Conservation (phyloP, 106 monocot genomes). For the Ottelia alismoides region DNA sequence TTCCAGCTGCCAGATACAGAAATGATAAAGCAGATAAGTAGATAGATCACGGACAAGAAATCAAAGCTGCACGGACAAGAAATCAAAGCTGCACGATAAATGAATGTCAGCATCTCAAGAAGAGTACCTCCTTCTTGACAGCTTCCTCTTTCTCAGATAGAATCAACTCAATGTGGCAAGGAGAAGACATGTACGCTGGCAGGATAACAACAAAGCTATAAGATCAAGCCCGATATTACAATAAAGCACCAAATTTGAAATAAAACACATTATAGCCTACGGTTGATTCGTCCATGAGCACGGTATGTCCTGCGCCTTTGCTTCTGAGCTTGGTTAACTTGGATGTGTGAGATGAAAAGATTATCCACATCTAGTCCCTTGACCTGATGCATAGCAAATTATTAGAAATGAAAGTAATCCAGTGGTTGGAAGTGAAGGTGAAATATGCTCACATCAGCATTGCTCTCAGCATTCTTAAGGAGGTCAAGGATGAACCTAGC, state of each 20-base stretch:
- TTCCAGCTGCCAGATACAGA: constrained; percentile 46
- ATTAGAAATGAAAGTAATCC: too few relatives aligned
- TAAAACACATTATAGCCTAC: too few relatives aligned
- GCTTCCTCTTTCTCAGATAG: constrained; percentile 78
- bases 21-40: background rate
- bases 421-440: constrained; percentile 71
- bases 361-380: too few relatives aligned
- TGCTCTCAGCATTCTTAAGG: too few relatives aligned
- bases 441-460: constrained; percentile 48
- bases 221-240: too few relatives aligned
- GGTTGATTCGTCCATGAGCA: too few relatives aligned
- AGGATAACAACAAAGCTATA: background rate
- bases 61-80: background rate
- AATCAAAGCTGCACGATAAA: background rate
- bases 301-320: too few relatives aligned
- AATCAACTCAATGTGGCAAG: constrained; percentile 79
- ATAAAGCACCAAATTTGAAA: too few relatives aligned
- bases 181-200: constrained; percentile 85
- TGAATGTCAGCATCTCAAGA: background rate
- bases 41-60: background rate
- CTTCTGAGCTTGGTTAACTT: too few relatives aligned
- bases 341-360: too few relatives aligned
- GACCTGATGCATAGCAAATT: constrained; percentile 60
- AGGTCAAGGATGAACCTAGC: constrained; percentile 43
- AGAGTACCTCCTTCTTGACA: constrained; percentile 67